phyloP scores from a whole-genome alignment of 2,329 filamentous ascomycete genomes.

The Trichocomaceae sp. region DNA sequence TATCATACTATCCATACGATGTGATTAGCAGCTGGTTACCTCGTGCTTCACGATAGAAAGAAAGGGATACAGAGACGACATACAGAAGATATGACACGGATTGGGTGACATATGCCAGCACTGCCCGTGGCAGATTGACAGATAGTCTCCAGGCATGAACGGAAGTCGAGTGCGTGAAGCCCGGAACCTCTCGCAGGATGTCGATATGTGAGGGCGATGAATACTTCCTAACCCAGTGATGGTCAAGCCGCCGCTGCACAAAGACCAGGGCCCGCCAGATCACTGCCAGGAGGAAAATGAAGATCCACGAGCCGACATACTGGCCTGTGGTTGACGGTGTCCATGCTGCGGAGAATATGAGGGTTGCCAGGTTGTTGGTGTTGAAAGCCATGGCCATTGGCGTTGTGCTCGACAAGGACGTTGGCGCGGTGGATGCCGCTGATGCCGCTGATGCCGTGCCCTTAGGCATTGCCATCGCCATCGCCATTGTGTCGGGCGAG shows the following conservation, averaged over 20 bases:
- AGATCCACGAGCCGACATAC: conserved; percentile 1
- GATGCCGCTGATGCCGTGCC: too few species aligned
- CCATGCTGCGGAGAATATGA: neutral
- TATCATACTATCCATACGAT: neutral
- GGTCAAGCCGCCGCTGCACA: neutral
- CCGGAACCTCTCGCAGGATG: neutral
- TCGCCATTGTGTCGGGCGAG: neutral
- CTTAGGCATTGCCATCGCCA: neutral
- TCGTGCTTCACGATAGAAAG: neutral
- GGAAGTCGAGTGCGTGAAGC: neutral
- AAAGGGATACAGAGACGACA: neutral
- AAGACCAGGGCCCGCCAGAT: neutral
- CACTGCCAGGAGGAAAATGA: neutral
- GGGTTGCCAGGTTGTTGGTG: neutral
- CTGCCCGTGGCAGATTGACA: conserved; percentile 1
- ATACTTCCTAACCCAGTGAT: conserved; percentile 1
- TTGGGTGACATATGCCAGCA: neutral
- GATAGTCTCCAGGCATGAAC: neutral
- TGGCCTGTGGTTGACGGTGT: neutral
- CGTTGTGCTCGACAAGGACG: neutral
- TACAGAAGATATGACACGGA: conserved; percentile 2
- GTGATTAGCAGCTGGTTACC: neutral
- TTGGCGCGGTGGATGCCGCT: neutral
- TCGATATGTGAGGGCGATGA: neutral
- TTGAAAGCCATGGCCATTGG: neutral